Evolutionary conservation across 2,329 filamentous ascomycete species (phyloP), one percentile per base, ranked within the genome.

Genomic region (Zymoseptoria pseudotritici): DNA sequence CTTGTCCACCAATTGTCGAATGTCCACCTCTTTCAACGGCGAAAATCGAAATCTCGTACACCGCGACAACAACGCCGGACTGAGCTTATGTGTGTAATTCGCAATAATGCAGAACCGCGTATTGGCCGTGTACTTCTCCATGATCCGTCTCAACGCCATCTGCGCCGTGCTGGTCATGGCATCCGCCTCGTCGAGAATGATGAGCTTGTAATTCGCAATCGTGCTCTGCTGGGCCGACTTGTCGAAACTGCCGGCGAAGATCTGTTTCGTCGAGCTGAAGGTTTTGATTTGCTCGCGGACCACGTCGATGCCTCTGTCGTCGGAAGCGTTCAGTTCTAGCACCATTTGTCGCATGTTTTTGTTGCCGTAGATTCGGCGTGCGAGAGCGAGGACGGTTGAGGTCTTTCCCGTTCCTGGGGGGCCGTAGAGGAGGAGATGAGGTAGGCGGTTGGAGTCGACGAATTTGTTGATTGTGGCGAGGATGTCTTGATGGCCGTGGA

Each of bases 281-380:
- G 94, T 99, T 82, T 97, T 99, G 83, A 99, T 99, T 77, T 99
- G 94, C 78, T 99, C 94, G 31, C 92, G 85, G 59, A 99, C 94
- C 2, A 99, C 94, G 66, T 99, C 94, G 74, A 99, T 99, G 71
- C 94, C 94, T 76, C 94, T 84, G 75, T 99, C 94, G 73, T 99
- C 94, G 54, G 91, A 96, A 50, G 94, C 94, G 74, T 99, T 99
- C 66, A 99, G 84, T 77, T 99, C 94, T 36, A 99, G 84, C 19
- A 99, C 94, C 91, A 99, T 97, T 76, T 99, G 94, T 19, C 93
- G 87, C 86, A 97, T 88, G 75, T 97, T 97, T 65, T 90, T 88
- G 60, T 81, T 78, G 57, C 94, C 94, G 72, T 99, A 99, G 75
- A 99, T 97, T 61, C 90, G 86, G 57, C 94, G 85, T 36, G 94